These are phyloP conservation scores for Scleroderma citrinum DNA, from an alignment of 768 basidiomycete genomes.

Conservation along the genomic window DNA sequence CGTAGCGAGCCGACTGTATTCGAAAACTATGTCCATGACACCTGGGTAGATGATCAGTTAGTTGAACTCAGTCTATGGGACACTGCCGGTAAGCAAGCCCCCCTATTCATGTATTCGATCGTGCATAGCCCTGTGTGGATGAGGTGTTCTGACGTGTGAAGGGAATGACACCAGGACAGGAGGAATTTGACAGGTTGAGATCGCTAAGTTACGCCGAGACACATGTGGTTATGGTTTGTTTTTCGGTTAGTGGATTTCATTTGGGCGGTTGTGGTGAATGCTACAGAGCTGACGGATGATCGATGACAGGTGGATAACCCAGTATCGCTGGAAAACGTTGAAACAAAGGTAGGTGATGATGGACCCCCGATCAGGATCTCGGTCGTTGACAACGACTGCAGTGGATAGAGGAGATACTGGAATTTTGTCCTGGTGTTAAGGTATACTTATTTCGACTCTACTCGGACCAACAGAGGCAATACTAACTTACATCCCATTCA, in stretches of 20 bases:
- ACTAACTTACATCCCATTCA: neutral
- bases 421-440: conserved; percentile 95
- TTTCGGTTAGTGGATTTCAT: conserved; percentile 58
- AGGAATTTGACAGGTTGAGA: conserved; percentile 90
- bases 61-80: conserved; percentile 97
- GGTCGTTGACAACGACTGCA: conserved; percentile 25
- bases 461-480: conserved; percentile 6
- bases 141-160: conserved; percentile 27
- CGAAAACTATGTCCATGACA: conserved; percentile 93
- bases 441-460: conserved; percentile 32
- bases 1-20: conserved; percentile 89
- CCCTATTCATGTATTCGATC: neutral
- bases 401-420: conserved; percentile 92
- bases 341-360: conserved; percentile 59
- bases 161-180: conserved; percentile 59
- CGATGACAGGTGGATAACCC: conserved; percentile 79
- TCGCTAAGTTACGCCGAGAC: conserved; percentile 97
- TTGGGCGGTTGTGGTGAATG: neutral
- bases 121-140: conserved; percentile 1
- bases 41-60: conserved; percentile 77
- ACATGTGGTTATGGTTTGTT: conserved; percentile 93
- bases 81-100: conserved; percentile 70
- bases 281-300: neutral
- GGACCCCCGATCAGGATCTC: neutral
- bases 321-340: conserved; percentile 93